phyloP scores from a whole-genome alignment of 495 filamentous ascomycete genomes.

The Penicillium pulvis region DNA sequence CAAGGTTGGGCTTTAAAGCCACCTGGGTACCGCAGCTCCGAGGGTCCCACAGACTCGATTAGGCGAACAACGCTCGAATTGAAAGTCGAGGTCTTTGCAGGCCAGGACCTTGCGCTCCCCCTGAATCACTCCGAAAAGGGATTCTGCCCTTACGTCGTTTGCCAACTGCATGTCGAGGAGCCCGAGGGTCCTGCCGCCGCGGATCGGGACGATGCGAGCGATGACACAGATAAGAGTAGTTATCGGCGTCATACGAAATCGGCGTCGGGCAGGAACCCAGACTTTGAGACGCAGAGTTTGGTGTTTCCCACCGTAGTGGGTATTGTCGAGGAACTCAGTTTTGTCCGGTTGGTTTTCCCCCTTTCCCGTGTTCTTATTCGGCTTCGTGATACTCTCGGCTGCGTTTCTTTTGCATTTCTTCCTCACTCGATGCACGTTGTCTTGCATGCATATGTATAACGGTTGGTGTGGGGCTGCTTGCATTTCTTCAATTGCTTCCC shows the following conservation, averaged over 20 bases:
- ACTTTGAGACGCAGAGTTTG: conserved; percentile 67
- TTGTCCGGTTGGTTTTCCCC: conserved; percentile 63
- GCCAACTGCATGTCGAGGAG: conserved; percentile 78
- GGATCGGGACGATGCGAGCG: conserved; percentile 42
- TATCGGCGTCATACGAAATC: conserved; percentile 72
- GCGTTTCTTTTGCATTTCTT: neutral
- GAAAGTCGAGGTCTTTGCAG: conserved; percentile 54
- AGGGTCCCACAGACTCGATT: conserved; percentile 25
- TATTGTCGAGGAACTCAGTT: conserved; percentile 76
- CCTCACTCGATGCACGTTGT: neutral
- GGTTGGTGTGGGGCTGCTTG: neutral
- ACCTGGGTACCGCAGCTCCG: conserved; percentile 56
- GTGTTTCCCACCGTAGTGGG: conserved; percentile 61
- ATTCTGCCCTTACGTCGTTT: conserved; percentile 79
- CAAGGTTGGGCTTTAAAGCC: conserved; percentile 88
- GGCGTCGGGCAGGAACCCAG: conserved; percentile 62
- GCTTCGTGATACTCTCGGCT: neutral
- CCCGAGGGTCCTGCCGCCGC: conserved; percentile 26
- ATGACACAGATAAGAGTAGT: conserved; percentile 54
- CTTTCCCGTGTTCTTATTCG: conserved; percentile 8
- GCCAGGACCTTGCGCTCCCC: conserved; percentile 53
- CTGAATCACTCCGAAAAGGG: conserved; percentile 54
- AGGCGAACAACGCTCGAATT: conserved; percentile 40
- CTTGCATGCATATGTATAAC: neutral
- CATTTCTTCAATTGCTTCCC: neutral